These are phyloP conservation scores for Ustilago trichophora DNA, from an alignment of 1,284 basidiomycete genomes.

Conservation along the genomic window DNA sequence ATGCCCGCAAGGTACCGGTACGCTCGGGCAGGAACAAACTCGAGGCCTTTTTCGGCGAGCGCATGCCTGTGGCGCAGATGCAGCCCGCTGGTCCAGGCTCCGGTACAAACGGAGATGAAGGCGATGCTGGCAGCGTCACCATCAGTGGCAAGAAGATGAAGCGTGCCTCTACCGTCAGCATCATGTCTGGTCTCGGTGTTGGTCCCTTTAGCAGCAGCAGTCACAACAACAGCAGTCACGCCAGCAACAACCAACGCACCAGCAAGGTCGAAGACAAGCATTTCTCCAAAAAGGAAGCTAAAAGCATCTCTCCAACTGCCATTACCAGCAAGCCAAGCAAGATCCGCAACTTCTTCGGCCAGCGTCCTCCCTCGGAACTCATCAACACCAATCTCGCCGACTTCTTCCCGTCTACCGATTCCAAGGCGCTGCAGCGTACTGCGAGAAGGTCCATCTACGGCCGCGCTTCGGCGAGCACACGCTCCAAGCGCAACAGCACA, in stretches of 20 bases:
- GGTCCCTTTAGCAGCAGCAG: constrained; percentile 32
- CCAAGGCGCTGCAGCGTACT: constrained; percentile 69
- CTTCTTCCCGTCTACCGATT: constrained; percentile 93
- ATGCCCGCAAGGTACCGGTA: constrained; percentile 29
- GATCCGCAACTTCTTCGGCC: constrained; percentile 96
- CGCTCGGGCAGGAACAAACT: constrained; percentile 66
- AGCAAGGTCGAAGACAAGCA: constrained; percentile 10
- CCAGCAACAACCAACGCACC: neutral
- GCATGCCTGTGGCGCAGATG: constrained; percentile 52
- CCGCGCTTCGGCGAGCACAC: constrained; percentile 50
- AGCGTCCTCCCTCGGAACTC: constrained; percentile 93
- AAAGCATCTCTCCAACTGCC: constrained; percentile 12
- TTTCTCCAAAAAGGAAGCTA: constrained; percentile 24
- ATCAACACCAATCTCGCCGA: constrained; percentile 95
- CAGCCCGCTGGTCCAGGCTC: constrained; percentile 58
- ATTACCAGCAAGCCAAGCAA: constrained; percentile 66
- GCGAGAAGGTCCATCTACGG: constrained; percentile 60
- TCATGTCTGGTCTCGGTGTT: constrained; percentile 83
- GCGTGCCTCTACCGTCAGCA: constrained; percentile 90
- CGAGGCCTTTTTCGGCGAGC: constrained; percentile 74
- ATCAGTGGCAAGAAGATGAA: constrained; percentile 76
- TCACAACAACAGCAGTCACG: constrained; percentile 1
- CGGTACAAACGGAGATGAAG: constrained; percentile 55
- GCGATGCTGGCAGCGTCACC: constrained; percentile 41
- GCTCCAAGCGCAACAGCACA: constrained; percentile 59